Base-by-base conservation (phyloP, 116 monocot genomes). In the Papilionanthe hybrid region DNA sequence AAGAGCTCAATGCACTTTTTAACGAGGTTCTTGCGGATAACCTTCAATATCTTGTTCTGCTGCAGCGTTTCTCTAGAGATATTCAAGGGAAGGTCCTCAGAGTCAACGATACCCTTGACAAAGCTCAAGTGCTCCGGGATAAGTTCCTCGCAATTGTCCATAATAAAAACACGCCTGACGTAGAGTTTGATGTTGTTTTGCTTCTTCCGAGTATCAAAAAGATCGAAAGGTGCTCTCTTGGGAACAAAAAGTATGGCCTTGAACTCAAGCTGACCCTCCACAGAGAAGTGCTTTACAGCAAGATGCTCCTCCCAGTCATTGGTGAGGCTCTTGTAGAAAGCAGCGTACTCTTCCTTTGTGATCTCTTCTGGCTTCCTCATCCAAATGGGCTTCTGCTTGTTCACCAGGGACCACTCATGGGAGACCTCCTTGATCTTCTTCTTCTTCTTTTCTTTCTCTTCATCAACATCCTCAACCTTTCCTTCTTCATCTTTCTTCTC, bases 371-470 rank as follows among this genome's bases (percentile, higher is more conserved):
- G 85, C 81, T 88, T 88, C 81, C 88, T 80, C 88, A 88, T 86
- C 88, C 88, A 88, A 75, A 88, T 88, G 9, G 88, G 88, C 78
- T 88, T 88, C 82, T 88, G 88, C 66, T 88, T 88, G 85, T 88
- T 88, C 43, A 88, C 67, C 47, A 83, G 28, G 37, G 82, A 77
- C 88, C 88, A 88, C 49, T 88, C 88, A 20, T 88, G 88, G 5
- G 88, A 88, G 8, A 88, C 88, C 79, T 81, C 81, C 81, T 81
- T 81, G 55, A 81, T 81, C 75, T 81, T 81, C 48, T 81, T 81
- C 75, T 81, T 81, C 65, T 76, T 81, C 81, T 81, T 75, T 25
- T 81, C 81, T 55, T 81, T 81, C 65, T 75, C 75, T 27, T 81
- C 81, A 42, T 81, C 81, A 42, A 81, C 81, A 29, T 81, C 75